phyloP scores from a whole-genome alignment of 2,329 filamentous ascomycete genomes.

The Diaporthe eres region DNA sequence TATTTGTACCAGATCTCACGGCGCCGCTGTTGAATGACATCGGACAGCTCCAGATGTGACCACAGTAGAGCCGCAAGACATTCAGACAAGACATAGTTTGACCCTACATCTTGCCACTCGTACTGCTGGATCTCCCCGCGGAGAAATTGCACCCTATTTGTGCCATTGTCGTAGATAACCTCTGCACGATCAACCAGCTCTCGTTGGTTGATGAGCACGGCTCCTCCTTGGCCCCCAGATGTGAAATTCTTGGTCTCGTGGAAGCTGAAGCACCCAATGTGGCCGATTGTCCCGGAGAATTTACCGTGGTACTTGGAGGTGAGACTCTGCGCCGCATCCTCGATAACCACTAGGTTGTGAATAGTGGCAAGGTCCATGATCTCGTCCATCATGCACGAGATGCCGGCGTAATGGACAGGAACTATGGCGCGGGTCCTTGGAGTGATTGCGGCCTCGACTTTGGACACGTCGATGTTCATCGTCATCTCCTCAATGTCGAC shows the following conservation, averaged over 20 bases:
- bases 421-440: neutral
- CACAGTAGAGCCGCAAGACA: neutral
- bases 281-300: neutral
- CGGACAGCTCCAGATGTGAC: neutral
- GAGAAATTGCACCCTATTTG: neutral
- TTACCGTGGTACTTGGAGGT: neutral
- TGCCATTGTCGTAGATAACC: neutral
- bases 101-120: neutral
- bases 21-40: neutral
- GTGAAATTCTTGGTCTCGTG: conserved; percentile 4
- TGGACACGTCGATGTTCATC: conserved; percentile 1
- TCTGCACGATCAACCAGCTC: neutral
- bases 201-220: neutral
- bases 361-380: neutral
- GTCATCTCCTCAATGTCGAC: neutral
- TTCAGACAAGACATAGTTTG: neutral
- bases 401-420: neutral
- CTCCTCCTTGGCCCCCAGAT: neutral
- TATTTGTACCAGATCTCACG: conserved; percentile 1
- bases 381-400: neutral
- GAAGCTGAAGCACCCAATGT: neutral
- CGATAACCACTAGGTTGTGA: neutral
- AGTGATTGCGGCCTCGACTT: neutral
- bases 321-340: conserved; percentile 1
- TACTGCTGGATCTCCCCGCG: neutral